Conservation (phyloP, 768 basidiomycete species). For the Pleurotus salmoneostramineus region DNA sequence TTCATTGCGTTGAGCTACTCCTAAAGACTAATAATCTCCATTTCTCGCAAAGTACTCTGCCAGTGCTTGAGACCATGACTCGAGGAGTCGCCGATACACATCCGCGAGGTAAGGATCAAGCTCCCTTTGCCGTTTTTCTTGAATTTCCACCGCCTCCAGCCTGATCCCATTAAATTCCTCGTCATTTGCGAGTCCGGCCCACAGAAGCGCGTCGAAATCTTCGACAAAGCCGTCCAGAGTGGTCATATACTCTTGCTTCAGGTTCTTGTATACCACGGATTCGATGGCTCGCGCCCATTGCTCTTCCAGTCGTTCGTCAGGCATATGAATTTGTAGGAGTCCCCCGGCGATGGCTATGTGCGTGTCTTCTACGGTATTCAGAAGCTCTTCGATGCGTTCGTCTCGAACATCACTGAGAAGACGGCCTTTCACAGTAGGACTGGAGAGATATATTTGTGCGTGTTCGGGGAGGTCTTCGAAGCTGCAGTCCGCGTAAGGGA, state of each 20-base stretch:
- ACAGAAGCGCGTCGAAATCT: conserved; percentile 1
- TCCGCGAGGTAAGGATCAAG: not conserved
- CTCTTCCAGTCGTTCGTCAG: not conserved
- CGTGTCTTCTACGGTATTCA: not conserved
- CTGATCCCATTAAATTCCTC: not conserved
- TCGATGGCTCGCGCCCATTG: not conserved
- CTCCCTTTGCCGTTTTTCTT: not conserved
- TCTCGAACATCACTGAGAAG: not conserved
- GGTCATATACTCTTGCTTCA: conserved; percentile 2
- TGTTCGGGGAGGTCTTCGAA: not conserved
- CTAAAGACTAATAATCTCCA: not conserved
- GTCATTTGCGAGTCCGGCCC: not conserved
- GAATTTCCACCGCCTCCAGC: not conserved
- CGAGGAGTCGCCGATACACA: not conserved
- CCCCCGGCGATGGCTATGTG: conserved; percentile 3
- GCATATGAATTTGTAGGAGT: conserved; percentile 4
- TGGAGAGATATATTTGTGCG: not conserved
- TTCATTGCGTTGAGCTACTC: too few species aligned
- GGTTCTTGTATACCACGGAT: not conserved
- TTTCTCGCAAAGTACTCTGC: not conserved
- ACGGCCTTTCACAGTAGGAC: not conserved
- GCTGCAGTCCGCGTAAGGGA: not conserved
- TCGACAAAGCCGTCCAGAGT: conserved; percentile 1
- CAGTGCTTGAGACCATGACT: not conserved
- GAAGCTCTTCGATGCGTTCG: not conserved